These are phyloP conservation scores for Platanthera zijinensis DNA, from an alignment of 106 monocot species.

Conservation along the genomic window DNA sequence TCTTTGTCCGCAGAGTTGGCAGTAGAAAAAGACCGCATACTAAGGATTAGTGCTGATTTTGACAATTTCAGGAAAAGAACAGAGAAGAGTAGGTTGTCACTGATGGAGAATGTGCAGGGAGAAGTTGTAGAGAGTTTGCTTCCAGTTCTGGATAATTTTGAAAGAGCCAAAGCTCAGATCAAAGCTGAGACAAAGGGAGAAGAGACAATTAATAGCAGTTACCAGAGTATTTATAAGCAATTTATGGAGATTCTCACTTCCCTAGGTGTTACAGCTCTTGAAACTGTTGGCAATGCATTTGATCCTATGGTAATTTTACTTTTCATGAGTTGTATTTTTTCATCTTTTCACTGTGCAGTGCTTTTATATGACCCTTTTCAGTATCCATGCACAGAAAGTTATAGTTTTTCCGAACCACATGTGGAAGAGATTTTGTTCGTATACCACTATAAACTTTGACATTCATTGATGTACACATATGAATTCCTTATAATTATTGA, in stretches of 20 bases:
- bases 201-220: constrained; percentile 76
- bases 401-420: background rate
- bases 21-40: constrained; percentile 46
- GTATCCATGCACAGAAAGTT: background rate
- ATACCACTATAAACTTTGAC: no score
- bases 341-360: background rate
- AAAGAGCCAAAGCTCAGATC: constrained; percentile 84
- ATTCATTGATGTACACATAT: no score
- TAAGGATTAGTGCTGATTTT: constrained; percentile 85
- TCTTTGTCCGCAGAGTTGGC: constrained; percentile 38
- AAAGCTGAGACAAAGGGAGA: constrained; percentile 76
- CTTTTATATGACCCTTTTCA: background rate
- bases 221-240: constrained; percentile 90
- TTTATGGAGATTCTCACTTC: constrained; percentile 64
- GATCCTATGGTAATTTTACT: constrained; percentile 67
- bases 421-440: background rate
- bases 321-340: background rate
- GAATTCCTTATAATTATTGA: no score
- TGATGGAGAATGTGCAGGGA: constrained; percentile 72
- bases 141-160: constrained; percentile 88
- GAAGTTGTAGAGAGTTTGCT: constrained; percentile 76
- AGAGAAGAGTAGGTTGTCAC: constrained; percentile 51
- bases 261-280: constrained; percentile 61
- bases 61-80: constrained; percentile 87
- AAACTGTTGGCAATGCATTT: constrained; percentile 70